Base-by-base conservation (phyloP, 202 grass and related monocot species). In the Tripidium arundinaceum region DNA sequence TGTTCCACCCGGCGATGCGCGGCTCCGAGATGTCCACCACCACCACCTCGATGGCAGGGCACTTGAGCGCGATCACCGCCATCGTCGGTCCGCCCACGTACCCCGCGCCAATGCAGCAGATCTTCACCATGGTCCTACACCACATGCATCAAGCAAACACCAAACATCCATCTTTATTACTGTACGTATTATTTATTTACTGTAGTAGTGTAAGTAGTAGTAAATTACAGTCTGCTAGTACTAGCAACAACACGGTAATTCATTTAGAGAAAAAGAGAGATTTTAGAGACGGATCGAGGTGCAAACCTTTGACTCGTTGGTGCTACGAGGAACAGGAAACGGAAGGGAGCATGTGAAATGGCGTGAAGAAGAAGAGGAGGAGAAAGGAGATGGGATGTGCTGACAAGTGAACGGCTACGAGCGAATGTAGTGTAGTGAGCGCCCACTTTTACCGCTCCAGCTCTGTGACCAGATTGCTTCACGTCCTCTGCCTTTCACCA, bases 11-110 rank as follows among this genome's bases (percentile, higher is more conserved):
- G 45, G 75, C 65, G 60, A 90, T 88, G 71, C 85, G 85, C 0
- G 46, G 28, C 58, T 81, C 70, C 8, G 84, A 90, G 79, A 93
- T 87, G 85, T 93, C 91, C 2, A 93, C 91, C 7, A 90, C 91
- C 6, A 90, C 91, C 7, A 87, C 91, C 78, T 90, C 87, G 57
- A 90, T 38, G 3, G 67, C 34, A 0, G 85, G 91, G 68, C 91
- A 93, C 78, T 93, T 93, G 68, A 88, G 78, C 38, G 91, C 91
- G 36, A 93, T 93, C 61, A 90, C 88, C 72, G 88, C 91, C 91
- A 93, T 93, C 34, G 91, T 93, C 46, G 91, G 88, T 0, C 91
- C 91, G 2, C 91, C 91, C 26, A 93, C 88, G 68, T 93, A 93
- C 0, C 91, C 91, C 1, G 91, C 91, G 59, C 91, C 88, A 38